Percentiles rank a stretch among this genome's conserved stretches.
Conservation (phyloP, 2,329 filamentous ascomycete genomes). For the Botrytis squamosa region DNA sequence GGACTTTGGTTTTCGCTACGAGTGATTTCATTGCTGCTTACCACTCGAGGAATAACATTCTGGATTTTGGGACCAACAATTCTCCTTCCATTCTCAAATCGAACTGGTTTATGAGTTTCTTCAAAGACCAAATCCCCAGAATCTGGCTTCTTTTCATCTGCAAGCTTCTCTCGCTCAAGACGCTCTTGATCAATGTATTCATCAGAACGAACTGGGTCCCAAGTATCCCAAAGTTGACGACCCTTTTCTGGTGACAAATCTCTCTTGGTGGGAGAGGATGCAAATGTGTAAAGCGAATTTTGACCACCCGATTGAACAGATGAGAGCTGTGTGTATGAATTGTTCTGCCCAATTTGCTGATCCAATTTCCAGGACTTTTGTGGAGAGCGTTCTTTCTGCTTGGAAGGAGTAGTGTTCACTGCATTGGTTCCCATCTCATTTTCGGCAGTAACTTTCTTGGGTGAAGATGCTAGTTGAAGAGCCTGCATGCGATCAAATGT, state of each 20-base stretch:
- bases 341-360: background rate
- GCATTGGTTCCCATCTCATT: no score
- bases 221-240: background rate
- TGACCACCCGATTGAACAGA: background rate
- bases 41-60: background rate
- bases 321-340: background rate
- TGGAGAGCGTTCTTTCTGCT: background rate
- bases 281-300: background rate
- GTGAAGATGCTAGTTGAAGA: background rate
- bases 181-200: background rate
- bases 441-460: background rate
- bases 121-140: background rate
- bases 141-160: background rate
- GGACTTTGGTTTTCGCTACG: background rate
- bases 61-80: background rate
- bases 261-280: background rate
- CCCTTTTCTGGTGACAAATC: background rate
- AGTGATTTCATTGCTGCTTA: background rate
- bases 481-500: constrained; percentile 12
- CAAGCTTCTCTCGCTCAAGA: background rate
- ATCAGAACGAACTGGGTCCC: background rate
- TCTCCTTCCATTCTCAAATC: background rate
- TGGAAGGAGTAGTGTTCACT: background rate
- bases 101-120: constrained; percentile 8
- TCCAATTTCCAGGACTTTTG: background rate